Conservation (phyloP, 2,329 filamentous ascomycete species). For the Venturia nashicola region DNA sequence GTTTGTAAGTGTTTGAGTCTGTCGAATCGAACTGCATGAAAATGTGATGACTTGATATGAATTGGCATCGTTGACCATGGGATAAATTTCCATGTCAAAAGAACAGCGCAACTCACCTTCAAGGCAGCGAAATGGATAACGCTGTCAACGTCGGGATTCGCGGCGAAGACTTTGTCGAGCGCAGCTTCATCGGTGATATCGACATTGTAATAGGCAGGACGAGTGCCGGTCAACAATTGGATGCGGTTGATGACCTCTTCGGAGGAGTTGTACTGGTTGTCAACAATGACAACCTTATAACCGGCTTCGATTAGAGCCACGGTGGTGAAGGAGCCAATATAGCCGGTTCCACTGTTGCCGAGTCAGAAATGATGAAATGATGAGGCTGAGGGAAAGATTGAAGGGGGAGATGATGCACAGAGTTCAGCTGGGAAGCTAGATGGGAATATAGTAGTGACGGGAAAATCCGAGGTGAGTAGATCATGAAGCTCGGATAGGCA, state of each 20-base stretch:
- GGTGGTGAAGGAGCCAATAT: slow-evolving; percentile 96
- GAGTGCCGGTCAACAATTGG: slow-evolving; percentile 82
- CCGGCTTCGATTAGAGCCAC: slow-evolving; percentile 84
- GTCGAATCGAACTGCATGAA: neutral
- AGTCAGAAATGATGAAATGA: slow-evolving; percentile 1
- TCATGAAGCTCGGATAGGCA: neutral
- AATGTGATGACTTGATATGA: neutral
- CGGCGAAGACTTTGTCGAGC: slow-evolving; percentile 76
- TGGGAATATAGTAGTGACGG: slow-evolving; percentile 13
- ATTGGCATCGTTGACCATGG: neutral
- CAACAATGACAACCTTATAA: slow-evolving; percentile 93
- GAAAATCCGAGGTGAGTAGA: neutral
- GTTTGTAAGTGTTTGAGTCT: neutral
- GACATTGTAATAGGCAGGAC: slow-evolving; percentile 69
- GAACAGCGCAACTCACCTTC: slow-evolving; percentile 49
- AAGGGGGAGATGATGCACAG: slow-evolving; percentile 12
- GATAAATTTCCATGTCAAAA: neutral
- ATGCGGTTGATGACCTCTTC: slow-evolving; percentile 87
- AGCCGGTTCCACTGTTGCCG: slow-evolving; percentile 72
- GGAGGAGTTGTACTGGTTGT: slow-evolving; percentile 96
- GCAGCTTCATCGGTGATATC: slow-evolving; percentile 80
- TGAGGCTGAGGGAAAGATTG: no score
- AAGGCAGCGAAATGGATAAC: slow-evolving; percentile 98
- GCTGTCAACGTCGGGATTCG: slow-evolving; percentile 88
- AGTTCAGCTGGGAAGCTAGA: slow-evolving; percentile 12